Evolutionary conservation across 1,139 yeast species (phyloP).

Genomic region (Zygotorulaspora mrakii): DNA sequence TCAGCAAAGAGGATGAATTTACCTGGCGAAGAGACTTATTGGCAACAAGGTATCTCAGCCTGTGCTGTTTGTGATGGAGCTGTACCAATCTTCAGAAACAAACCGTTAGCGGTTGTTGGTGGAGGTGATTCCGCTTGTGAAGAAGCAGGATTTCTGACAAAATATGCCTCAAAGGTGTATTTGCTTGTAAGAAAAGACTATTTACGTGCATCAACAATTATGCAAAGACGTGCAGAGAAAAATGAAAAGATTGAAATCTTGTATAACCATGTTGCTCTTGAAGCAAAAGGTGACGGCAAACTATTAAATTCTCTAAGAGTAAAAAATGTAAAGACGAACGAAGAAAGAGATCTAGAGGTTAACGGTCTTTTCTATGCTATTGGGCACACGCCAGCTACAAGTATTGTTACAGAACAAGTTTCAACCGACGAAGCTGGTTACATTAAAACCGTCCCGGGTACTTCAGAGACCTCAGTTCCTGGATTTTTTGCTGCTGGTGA

Average conservation of each 20-base stretch:
- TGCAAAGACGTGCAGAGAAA: conserved; percentile 85
- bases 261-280: conserved; percentile 80
- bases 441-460: conserved; percentile 82
- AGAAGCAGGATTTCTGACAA: conserved; percentile 93
- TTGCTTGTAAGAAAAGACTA: conserved; percentile 90
- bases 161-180: conserved; percentile 93
- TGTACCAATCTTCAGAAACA: conserved; percentile 95
- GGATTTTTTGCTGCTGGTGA: conserved; percentile 99
- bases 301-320: conserved; percentile 57
- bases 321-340: conserved; percentile 69
- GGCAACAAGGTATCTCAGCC: conserved; percentile 99
- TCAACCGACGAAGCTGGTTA: conserved; percentile 86
- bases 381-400: conserved; percentile 95
- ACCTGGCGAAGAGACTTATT: conserved; percentile 95
- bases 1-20: conserved; percentile 89
- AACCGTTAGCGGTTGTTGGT: conserved; percentile 94
- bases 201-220: conserved; percentile 89
- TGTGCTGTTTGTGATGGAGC: conserved; percentile 99
- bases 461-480: conserved; percentile 77
- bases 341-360: conserved; percentile 64
- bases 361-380: conserved; percentile 96
- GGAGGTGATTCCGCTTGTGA: conserved; percentile 99
- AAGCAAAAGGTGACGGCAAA: conserved; percentile 92
- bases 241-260: conserved; percentile 88
- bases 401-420: conserved; percentile 69